Base-by-base conservation (phyloP, 1,139 yeast species). In the Kurtzmaniella quercitrusa region DNA sequence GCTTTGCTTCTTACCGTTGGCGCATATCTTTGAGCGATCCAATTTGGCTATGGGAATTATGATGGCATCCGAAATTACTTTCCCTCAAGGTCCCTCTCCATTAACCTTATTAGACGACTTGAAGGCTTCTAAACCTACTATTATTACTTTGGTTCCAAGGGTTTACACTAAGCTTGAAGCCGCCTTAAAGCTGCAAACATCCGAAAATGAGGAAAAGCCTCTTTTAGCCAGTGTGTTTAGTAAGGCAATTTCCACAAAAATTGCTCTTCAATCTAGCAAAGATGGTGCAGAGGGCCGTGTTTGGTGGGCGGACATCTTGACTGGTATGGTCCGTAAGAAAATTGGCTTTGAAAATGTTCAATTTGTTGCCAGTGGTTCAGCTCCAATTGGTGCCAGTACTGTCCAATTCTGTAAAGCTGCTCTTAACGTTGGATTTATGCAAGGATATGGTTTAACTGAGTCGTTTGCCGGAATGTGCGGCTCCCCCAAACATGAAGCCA, bases 381-480 rank as follows among this genome's bases (percentile, higher is more conserved):
- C 95, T 3, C 94, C 95, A 17, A 76, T 86, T 44, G 65, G 84
- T 18, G 70, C 75, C 17, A 79, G 76, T 32, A 81, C 88, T 9
- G 64, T 82, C 39, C 61, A 68, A 42, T 84, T 84, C 56, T 62
- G 86, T 54, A 80, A 77, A 55, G 78, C 81, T n/a, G 74, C 82
- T 2, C 68, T 85, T 36, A 78, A 77, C 41, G 59, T 76, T 43
- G 84, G 84, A 18, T 56, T 84, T 42, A 60, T 69, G 30, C 91
- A 85, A 61, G 94, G 94, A 18, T 86, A 85, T 57, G 95, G 95
- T 1, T 66, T 83, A 46, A 86, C 94, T 3, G 95, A 86, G 59
- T 68, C 86, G 1, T 80, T 80, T 61, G 86, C 88, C 4, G 91
- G 88, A 12, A 59, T 79, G 42, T 66, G 76, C 41, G 54, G 76